Percentiles rank a stretch among this genome's conserved stretches.
Evolutionary conservation across 2,329 filamentous ascomycete species (phyloP).

Genomic region (Rachicladosporium sp.): DNA sequence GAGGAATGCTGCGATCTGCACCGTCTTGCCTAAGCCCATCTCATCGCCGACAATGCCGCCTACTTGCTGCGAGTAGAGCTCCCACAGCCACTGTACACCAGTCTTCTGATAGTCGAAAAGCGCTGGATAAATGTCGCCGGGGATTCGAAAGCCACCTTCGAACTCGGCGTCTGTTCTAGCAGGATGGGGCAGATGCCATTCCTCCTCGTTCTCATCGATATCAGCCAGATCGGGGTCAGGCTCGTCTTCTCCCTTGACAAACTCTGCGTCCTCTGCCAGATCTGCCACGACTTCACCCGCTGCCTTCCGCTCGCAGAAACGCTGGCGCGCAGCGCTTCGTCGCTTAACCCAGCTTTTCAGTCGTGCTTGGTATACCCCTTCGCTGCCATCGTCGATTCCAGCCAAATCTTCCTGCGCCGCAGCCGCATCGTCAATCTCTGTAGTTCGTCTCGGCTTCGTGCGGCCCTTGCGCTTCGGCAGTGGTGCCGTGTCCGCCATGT

Average conservation of each 20-base stretch:
- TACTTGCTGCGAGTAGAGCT: constrained; percentile 77
- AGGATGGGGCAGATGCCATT: constrained; percentile 83
- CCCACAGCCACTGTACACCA: constrained; percentile 89
- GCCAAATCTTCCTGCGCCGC: constrained; percentile 41
- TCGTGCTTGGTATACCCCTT: constrained; percentile 63
- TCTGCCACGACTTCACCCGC: not conserved
- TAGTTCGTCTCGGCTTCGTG: constrained; percentile 17
- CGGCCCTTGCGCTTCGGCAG: constrained; percentile 28
- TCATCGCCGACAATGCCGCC: constrained; percentile 95
- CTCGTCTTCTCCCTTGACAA: constrained; percentile 18
- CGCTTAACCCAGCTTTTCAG: constrained; percentile 62
- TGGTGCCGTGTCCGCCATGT: constrained; percentile 22
- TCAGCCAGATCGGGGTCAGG: constrained; percentile 23
- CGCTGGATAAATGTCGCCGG: constrained; percentile 84
- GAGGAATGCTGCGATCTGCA: constrained; percentile 68
- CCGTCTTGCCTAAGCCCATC: constrained; percentile 97
- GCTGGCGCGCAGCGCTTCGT: constrained; percentile 47
- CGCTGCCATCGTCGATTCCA: constrained; percentile 78
- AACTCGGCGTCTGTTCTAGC: constrained; percentile 64
- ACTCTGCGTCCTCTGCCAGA: constrained; percentile 9
- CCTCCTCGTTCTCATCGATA: constrained; percentile 31
- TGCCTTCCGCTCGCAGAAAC: constrained; percentile 1
- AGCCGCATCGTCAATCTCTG: constrained; percentile 12
- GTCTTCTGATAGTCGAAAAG: constrained; percentile 97
- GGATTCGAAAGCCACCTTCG: constrained; percentile 64